Evolutionary conservation across 306 rosid species (phyloP).

Genomic region (Lupinus albus): DNA sequence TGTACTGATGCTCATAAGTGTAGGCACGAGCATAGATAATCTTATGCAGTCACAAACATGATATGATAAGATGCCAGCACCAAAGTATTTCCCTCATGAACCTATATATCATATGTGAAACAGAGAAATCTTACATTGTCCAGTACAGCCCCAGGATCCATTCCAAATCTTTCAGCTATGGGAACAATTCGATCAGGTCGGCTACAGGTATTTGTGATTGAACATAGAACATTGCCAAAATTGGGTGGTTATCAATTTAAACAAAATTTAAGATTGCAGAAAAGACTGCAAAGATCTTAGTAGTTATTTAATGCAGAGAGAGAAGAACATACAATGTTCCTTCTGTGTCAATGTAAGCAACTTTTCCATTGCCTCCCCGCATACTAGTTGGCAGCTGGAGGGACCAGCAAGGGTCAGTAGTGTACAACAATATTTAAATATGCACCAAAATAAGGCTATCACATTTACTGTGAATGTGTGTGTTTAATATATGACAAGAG

Average conservation of each 20-base stretch:
- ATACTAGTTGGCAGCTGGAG: constrained; percentile 84
- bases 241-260: constrained; percentile 15
- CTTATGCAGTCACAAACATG: constrained; percentile 49
- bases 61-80: constrained; percentile 42
- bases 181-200: constrained; percentile 92
- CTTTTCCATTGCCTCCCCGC: constrained; percentile 96
- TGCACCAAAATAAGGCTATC: constrained; percentile 15
- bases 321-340: constrained; percentile 84
- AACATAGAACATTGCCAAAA: constrained; percentile 42
- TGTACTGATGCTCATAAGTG: constrained; percentile 90
- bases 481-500: background rate
- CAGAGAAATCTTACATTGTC: constrained; percentile 70
- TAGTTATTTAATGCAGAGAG: constrained; percentile 21
- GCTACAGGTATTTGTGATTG: constrained; percentile 50
- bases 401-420: constrained; percentile 36
- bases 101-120: constrained; percentile 10
- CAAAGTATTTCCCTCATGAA: constrained; percentile 29
- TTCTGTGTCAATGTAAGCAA: constrained; percentile 97
- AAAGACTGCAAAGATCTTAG: constrained; percentile 1
- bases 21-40: constrained; percentile 96
- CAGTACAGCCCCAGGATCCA: constrained; percentile 95
- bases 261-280: constrained; percentile 10
- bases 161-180: constrained; percentile 94
- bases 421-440: constrained; percentile 17
- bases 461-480: background rate